phyloP scores from a whole-genome alignment of 1,284 basidiomycete genomes.

The Melampsora larici-populina region DNA sequence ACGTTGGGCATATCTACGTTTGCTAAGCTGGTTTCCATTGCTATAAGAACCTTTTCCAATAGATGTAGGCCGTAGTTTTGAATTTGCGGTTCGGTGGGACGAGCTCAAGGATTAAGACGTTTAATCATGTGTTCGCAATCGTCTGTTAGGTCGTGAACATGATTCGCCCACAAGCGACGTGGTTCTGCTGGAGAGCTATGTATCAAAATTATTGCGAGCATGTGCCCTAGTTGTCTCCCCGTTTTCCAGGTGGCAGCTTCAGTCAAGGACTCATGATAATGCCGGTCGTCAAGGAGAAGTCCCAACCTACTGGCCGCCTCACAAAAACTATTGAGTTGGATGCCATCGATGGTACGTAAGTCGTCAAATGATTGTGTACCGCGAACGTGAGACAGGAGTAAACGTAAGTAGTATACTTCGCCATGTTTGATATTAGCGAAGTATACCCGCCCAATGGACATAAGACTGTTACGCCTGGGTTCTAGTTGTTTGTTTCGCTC shows the following conservation, averaged over 20 bases:
- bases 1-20: slow-evolving; percentile 57
- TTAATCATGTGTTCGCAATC: slow-evolving; percentile 44
- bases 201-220: slow-evolving; percentile 57
- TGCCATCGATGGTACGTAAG: slow-evolving; percentile 51
- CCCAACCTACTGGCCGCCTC: slow-evolving; percentile 57
- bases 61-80: too few relatives aligned
- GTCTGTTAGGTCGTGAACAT: slow-evolving; percentile 56
- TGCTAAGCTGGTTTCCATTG: slow-evolving; percentile 47
- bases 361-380: slow-evolving; percentile 55
- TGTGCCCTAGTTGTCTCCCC: slow-evolving; percentile 54
- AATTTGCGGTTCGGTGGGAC: too few relatives aligned
- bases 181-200: slow-evolving; percentile 54
- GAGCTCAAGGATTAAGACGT: too few relatives aligned
- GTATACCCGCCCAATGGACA: slow-evolving; percentile 56
- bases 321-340: slow-evolving; percentile 50
- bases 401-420: slow-evolving; percentile 56
- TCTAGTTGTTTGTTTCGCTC: slow-evolving; percentile 44
- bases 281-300: slow-evolving; percentile 52
- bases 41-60: neutral
- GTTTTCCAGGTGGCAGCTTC: slow-evolving; percentile 58
- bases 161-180: slow-evolving; percentile 55
- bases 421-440: slow-evolving; percentile 53
- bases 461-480: slow-evolving; percentile 45
- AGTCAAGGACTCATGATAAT: slow-evolving; percentile 56
- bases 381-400: slow-evolving; percentile 54